Evolutionary conservation across 2,329 filamentous ascomycete genomes (phyloP).

Genomic region (Hirsutella rhossiliensis): DNA sequence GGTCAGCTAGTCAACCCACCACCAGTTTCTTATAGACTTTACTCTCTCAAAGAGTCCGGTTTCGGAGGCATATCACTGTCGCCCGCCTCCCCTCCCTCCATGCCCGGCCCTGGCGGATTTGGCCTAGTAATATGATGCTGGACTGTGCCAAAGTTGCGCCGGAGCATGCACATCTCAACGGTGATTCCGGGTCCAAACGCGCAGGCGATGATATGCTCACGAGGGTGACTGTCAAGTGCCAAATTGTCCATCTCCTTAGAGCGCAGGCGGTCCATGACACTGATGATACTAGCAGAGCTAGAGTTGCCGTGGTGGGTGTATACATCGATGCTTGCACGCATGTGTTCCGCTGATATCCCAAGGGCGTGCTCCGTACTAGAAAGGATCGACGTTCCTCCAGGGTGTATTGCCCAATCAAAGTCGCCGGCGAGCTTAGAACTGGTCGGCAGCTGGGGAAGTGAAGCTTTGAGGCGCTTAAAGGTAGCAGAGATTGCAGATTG

Average conservation of each 20-base stretch:
- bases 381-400: conserved; percentile 55
- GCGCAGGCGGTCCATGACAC: conserved; percentile 50
- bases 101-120: too few relatives aligned
- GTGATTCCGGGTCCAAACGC: conserved; percentile 60
- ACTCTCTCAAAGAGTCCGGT: too few relatives aligned
- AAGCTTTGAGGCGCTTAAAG: conserved; percentile 43
- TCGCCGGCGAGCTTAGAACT: conserved; percentile 34
- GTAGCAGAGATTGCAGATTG: conserved; percentile 36
- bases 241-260: conserved; percentile 44
- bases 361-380: conserved; percentile 48
- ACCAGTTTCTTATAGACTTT: too few relatives aligned
- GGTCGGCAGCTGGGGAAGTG: too few relatives aligned
- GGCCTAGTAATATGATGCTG: too few relatives aligned
- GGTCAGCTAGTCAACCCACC: too few relatives aligned
- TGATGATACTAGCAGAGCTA: conserved; percentile 57
- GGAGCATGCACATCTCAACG: conserved; percentile 57
- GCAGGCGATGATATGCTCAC: conserved; percentile 52
- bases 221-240: conserved; percentile 23
- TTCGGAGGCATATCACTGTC: too few relatives aligned
- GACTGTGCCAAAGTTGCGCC: too few relatives aligned
- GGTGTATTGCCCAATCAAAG: conserved; percentile 66
- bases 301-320: conserved; percentile 60
- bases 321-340: conserved; percentile 57
- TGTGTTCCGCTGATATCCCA: conserved; percentile 40
- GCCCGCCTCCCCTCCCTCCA: too few relatives aligned